Percentiles rank a stretch among this genome's conserved stretches.
These are phyloP conservation scores for Podila clonocystis DNA, from an alignment of 192 early-diverging fungal genomes.

Conservation along the genomic window DNA sequence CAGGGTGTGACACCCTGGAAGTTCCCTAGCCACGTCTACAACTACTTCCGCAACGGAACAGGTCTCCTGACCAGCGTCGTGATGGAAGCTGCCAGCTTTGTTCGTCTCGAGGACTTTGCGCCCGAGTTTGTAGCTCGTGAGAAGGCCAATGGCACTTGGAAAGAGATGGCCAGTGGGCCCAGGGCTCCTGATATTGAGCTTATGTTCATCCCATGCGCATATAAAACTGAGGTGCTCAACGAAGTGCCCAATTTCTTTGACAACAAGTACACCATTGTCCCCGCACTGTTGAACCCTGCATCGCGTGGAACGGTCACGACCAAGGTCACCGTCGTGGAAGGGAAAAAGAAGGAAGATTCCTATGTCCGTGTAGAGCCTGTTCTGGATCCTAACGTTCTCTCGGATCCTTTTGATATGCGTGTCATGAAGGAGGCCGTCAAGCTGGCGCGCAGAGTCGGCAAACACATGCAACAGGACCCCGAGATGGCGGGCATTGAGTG, in stretches of 20 bases:
- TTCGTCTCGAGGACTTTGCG: constrained; percentile 20
- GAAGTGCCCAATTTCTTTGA: not conserved
- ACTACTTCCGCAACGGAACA: constrained; percentile 13
- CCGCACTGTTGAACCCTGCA: constrained; percentile 12
- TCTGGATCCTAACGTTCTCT: constrained; percentile 13
- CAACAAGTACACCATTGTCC: constrained; percentile 12
- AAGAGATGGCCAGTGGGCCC: constrained; percentile 25
- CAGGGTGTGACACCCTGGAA: not conserved
- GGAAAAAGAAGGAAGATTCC: not conserved
- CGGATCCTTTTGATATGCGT: constrained; percentile 17
- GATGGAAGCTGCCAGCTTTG: constrained; percentile 13
- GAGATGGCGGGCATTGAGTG: constrained; percentile 7
- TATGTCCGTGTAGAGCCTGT: constrained; percentile 8
- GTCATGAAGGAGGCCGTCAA: constrained; percentile 10
- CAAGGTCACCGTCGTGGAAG: not conserved
- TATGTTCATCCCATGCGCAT: constrained; percentile 5
- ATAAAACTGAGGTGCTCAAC: not conserved
- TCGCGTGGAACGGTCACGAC: constrained; percentile 7
- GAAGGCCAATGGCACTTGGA: constrained; percentile 20
- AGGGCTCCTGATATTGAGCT: constrained; percentile 23
- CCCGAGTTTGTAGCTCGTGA: constrained; percentile 29
- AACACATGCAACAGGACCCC: constrained; percentile 12
- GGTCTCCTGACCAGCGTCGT: constrained; percentile 5
- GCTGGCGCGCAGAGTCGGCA: constrained; percentile 7
- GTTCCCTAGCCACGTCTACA: not conserved